phyloP scores from a whole-genome alignment of 225 moss, liverwort and hornwort species.

The Climacium dendroides region DNA sequence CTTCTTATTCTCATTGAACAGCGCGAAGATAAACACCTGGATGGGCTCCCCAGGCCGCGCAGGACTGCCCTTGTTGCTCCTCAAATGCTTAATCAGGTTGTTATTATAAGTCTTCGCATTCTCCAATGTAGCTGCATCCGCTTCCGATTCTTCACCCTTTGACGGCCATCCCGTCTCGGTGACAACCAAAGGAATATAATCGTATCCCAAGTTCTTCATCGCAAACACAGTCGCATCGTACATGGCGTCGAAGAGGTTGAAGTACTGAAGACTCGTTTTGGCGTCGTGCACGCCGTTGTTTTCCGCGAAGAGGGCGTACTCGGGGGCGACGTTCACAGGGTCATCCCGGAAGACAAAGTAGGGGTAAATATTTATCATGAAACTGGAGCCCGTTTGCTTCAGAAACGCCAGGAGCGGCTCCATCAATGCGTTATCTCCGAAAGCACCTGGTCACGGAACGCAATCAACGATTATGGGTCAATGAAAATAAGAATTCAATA shows the following conservation, averaged over 20 bases:
- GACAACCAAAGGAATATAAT: slow-evolving; percentile 18
- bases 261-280: slow-evolving; percentile 31
- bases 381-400: slow-evolving; percentile 6
- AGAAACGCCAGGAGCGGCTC: slow-evolving; percentile 39
- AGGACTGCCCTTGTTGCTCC: slow-evolving; percentile 17
- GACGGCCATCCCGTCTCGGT: slow-evolving; percentile 69
- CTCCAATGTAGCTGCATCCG: not conserved
- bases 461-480: not conserved
- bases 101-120: slow-evolving; percentile 26
- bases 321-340: slow-evolving; percentile 29
- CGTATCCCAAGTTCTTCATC: not conserved
- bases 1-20: slow-evolving; percentile 55
- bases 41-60: slow-evolving; percentile 15
- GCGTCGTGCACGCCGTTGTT: slow-evolving; percentile 23
- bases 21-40: slow-evolving; percentile 31
- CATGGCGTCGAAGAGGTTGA: slow-evolving; percentile 57
- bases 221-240: slow-evolving; percentile 22
- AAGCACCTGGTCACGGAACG: not conserved
- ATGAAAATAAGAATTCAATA: not conserved
- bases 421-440: slow-evolving; percentile 23
- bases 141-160: not conserved
- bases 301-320: slow-evolving; percentile 34
- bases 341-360: slow-evolving; percentile 24
- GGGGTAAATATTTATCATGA: slow-evolving; percentile 64
- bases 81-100: slow-evolving; percentile 21